These are phyloP conservation scores for Venturia effusa DNA, from an alignment of 2,329 filamentous ascomycete genomes.

Conservation along the genomic window DNA sequence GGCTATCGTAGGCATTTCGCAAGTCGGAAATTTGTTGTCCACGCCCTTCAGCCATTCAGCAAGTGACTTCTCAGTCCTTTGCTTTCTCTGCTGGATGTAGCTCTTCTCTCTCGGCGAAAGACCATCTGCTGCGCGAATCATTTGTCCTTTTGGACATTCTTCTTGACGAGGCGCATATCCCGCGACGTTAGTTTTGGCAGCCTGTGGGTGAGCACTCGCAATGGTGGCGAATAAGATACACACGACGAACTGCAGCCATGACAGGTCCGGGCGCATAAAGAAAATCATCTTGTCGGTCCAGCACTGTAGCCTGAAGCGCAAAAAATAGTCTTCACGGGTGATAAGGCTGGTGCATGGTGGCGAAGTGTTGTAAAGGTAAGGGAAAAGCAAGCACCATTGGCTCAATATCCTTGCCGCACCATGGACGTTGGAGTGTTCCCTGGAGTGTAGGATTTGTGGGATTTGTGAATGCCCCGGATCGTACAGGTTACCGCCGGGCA, in stretches of 20 bases:
- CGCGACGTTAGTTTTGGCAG: not conserved
- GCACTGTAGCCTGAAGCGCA: not conserved
- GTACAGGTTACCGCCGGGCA: too few relatives aligned
- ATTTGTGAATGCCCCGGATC: too few relatives aligned
- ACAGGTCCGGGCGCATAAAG: not conserved
- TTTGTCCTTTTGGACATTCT: constrained; percentile 3
- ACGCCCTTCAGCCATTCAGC: constrained; percentile 4
- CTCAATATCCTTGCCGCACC: too few relatives aligned
- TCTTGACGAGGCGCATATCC: not conserved
- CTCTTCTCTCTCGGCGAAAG: constrained; percentile 3
- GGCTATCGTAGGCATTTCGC: constrained; percentile 30
- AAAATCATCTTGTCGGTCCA: not conserved
- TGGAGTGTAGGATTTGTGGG: not conserved
- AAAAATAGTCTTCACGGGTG: not conserved
- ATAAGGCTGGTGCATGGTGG: too few relatives aligned
- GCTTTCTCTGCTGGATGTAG: constrained; percentile 6
- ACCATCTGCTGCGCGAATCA: constrained; percentile 6
- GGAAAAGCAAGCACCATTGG: too few relatives aligned
- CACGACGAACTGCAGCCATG: not conserved
- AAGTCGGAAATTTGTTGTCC: constrained; percentile 20
- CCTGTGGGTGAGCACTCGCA: not conserved
- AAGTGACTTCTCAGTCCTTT: not conserved
- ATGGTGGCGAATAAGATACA: not conserved
- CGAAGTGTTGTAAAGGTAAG: too few relatives aligned
- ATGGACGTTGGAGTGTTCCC: too few relatives aligned